Base-by-base conservation (phyloP, 148 eudicot species). In the Cornus suecica region DNA sequence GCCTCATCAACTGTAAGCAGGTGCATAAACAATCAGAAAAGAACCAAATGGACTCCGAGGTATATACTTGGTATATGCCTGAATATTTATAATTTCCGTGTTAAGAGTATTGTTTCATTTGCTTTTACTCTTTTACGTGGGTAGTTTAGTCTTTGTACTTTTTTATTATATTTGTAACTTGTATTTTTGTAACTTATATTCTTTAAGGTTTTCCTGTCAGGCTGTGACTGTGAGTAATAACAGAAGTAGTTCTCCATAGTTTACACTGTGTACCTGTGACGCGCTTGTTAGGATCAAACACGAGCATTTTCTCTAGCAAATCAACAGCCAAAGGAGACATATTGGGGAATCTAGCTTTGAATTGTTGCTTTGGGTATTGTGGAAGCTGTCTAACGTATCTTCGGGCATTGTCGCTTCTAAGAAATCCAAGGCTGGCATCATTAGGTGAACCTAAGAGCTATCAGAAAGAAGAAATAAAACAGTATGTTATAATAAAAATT, bases 381-480 rank as follows among this genome's bases (percentile, higher is more conserved):
- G 97, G 96, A 82, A 93, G 91, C 80, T 88, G 93, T 81, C 83
- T 89, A 45, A 93, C 93, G 70, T 93, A 93, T 82, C 79, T 89
- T 68, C 92, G 84, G 10, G 97, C 97, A 79, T 89, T 91, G 77
- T 93, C 91, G 78, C 90, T 93, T 72, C 84, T 75, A 69, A 93
- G 83, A 82, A 91, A 93, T 67, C 84, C 84, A 75, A 93, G 87
- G 77, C 92, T 89, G 77, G 92, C 78, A 67, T 93, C 96, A 66
- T 89, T 92, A 10, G 97, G 97, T 65, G 97, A 80, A 34, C 97
- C 97, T 80, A 93, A 78, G 65, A 93, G 90, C 97, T 92, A 64
- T 78, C 20, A 31, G 69, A 82, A 56, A 73, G 67, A 79, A 32
- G 82, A 80, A 71, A 72, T 20, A 62, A 68, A 41, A 26, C 65